A percentile compares a stretch with the other conserved stretches of the same genome.
Conservation (phyloP, 2,329 filamentous ascomycete species). For the Alternaria burnsii region DNA sequence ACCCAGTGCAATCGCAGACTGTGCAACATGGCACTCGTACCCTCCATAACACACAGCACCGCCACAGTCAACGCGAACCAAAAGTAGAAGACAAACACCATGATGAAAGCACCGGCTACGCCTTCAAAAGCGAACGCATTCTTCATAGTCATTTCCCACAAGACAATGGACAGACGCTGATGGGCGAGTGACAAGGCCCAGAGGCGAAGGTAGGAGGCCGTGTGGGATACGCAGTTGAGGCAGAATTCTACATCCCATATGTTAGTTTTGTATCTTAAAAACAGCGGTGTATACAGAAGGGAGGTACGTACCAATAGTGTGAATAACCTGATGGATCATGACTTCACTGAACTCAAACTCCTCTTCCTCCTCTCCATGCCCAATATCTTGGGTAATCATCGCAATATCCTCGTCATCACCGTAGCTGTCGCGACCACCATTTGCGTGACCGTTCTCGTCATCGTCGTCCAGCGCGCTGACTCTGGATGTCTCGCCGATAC, state of each 20-base stretch:
- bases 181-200: slow-evolving; percentile 98
- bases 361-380: slow-evolving; percentile 78
- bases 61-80: slow-evolving; percentile 88
- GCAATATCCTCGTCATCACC: slow-evolving; percentile 81
- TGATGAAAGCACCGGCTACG: slow-evolving; percentile 76
- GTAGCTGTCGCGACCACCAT: slow-evolving; percentile 70
- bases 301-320: slow-evolving; percentile 83
- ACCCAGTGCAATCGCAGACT: slow-evolving; percentile 93
- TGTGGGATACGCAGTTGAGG: slow-evolving; percentile 98
- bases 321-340: slow-evolving; percentile 99
- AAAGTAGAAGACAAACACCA: slow-evolving; percentile 82
- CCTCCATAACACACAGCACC: slow-evolving; percentile 93
- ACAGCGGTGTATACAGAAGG: not conserved
- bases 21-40: slow-evolving; percentile 94
- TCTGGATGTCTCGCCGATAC: slow-evolving; percentile 85
- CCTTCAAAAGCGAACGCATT: slow-evolving; percentile 75
- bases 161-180: slow-evolving; percentile 93
- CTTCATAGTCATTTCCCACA: slow-evolving; percentile 95
- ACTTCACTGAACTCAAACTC: slow-evolving; percentile 97
- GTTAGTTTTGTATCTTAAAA: slow-evolving; percentile 29
- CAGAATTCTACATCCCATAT: slow-evolving; percentile 79
- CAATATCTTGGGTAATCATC: slow-evolving; percentile 87
- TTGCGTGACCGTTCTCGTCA: slow-evolving; percentile 70
- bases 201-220: slow-evolving; percentile 96
- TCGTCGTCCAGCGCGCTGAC: slow-evolving; percentile 92